Conservation (phyloP, 1,284 basidiomycete genomes). For the Rhodotorula sp. region DNA sequence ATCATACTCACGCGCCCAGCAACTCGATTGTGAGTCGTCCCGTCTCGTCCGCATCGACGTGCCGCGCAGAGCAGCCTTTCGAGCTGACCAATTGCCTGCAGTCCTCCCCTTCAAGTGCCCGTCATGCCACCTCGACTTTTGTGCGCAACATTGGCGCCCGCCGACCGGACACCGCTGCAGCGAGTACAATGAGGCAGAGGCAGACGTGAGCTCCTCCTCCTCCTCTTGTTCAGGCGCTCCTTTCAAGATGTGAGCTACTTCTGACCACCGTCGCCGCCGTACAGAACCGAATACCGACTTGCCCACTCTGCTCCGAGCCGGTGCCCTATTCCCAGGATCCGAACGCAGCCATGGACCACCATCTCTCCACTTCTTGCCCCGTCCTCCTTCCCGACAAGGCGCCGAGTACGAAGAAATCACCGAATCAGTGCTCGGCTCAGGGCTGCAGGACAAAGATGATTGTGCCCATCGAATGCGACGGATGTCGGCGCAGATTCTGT, state of each 20-base stretch:
- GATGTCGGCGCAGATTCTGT: conserved; percentile 34
- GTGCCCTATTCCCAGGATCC: conserved; percentile 26
- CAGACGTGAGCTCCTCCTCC: conserved; percentile 19
- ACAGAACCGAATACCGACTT: conserved; percentile 36
- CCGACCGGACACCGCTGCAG: conserved; percentile 18
- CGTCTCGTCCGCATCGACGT: too few relatives aligned
- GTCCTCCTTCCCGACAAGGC: conserved; percentile 21
- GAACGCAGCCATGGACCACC: conserved; percentile 33
- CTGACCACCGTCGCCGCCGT: too few relatives aligned
- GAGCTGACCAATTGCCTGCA: background rate
- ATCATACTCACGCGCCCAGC: background rate
- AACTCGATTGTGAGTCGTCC: conserved; percentile 21
- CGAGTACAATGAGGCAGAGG: conserved; percentile 12
- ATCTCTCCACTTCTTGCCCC: conserved; percentile 22
- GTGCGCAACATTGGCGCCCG: conserved; percentile 32
- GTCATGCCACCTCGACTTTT: conserved; percentile 20
- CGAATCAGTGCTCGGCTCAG: conserved; percentile 24
- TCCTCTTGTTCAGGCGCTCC: too few relatives aligned
- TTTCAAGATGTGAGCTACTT: background rate
- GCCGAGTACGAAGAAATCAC: background rate
- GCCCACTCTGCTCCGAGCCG: conserved; percentile 34
- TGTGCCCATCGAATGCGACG: conserved; percentile 36
- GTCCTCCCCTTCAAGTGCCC: conserved; percentile 38
- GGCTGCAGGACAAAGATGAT: conserved; percentile 39
- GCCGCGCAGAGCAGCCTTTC: background rate